phyloP scores from a whole-genome alignment of 164 flowering plant species.

The Magnolia kwangsiensis region DNA sequence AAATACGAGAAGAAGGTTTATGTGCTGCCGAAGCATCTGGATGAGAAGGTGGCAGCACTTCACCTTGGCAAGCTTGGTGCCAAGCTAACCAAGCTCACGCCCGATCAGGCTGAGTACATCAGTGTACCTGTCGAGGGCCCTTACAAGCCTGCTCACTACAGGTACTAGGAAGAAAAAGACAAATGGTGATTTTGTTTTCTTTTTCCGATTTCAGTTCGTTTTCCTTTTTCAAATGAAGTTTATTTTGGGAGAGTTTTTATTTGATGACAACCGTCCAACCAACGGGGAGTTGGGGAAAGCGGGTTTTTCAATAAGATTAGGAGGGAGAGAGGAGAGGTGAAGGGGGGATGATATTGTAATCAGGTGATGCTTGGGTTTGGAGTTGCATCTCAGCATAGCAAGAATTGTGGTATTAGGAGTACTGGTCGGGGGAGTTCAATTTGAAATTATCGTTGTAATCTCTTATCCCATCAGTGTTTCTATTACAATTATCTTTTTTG shows the following conservation, averaged over 20 bases:
- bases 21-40: conserved; percentile 25
- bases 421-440: background rate
- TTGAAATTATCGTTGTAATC: background rate
- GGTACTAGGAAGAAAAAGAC: conserved; percentile 12
- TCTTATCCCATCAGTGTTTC: background rate
- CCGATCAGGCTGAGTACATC: conserved; percentile 26
- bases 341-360: background rate
- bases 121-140: conserved; percentile 22
- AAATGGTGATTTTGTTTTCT: background rate
- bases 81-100: conserved; percentile 21
- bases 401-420: too few species aligned
- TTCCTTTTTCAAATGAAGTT: background rate
- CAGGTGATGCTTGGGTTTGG: background rate
- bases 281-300: background rate
- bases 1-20: conserved; percentile 28
- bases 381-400: background rate
- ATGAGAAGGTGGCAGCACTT: conserved; percentile 29
- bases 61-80: conserved; percentile 28
- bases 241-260: too few species aligned
- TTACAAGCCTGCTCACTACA: conserved; percentile 27
- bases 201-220: background rate
- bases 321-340: background rate
- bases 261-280: background rate
- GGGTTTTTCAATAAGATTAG: background rate
- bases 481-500: too few species aligned